phyloP scores from a whole-genome alignment of 108 stramenopile species.

The Aureococcus anophagefferens region DNA sequence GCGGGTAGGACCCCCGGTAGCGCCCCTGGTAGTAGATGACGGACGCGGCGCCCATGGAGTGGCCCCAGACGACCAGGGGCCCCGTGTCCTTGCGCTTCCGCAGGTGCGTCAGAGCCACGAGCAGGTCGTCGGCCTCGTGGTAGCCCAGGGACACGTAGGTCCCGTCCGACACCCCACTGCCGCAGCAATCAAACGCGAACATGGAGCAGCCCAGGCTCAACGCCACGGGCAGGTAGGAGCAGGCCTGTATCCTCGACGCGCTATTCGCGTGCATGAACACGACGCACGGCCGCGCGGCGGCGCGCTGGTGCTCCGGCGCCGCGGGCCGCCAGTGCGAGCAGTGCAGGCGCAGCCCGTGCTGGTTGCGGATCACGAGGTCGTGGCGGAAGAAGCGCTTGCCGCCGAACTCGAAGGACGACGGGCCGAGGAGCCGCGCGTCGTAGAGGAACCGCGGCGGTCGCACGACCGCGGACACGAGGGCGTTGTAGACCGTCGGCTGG shows the following conservation, averaged over 20 bases:
- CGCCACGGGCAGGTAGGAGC: neutral
- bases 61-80: neutral
- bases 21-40: neutral
- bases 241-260: neutral
- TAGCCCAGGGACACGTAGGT: neutral
- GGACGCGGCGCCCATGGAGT: neutral
- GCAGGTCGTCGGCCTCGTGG: neutral
- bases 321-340: neutral
- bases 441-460: neutral
- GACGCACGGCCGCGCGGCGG: neutral
- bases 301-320: neutral
- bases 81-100: neutral
- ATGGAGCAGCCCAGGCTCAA: neutral
- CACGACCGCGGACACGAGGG: neutral
- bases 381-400: neutral
- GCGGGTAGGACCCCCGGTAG: neutral
- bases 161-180: neutral
- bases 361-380: neutral
- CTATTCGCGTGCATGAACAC: neutral
- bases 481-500: neutral
- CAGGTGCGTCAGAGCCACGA: neutral
- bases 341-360: neutral
- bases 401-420: neutral
- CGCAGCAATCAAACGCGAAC: neutral
- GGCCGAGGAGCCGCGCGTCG: neutral